phyloP scores from a whole-genome alignment of 1,284 basidiomycete species.

The Vanrija pseudolonga region DNA sequence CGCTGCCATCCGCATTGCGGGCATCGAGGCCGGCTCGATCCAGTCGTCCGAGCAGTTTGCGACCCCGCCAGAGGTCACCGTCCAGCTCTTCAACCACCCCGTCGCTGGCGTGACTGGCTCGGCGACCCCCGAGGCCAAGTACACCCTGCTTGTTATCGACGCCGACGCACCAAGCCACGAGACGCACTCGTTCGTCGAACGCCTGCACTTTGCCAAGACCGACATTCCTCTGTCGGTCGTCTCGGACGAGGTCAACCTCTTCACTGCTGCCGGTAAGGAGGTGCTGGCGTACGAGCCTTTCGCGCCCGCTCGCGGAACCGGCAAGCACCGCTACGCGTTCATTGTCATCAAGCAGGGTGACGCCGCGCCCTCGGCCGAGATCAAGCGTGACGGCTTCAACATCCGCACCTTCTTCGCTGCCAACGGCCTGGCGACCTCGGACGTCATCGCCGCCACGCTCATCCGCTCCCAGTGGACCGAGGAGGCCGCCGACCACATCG shows the following conservation, averaged over 20 bases:
- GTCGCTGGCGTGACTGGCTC: conserved; percentile 55
- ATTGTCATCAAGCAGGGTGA: conserved; percentile 30
- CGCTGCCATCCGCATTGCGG: conserved; percentile 28
- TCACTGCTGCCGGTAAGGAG: conserved; percentile 26
- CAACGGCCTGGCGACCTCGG: conserved; percentile 9
- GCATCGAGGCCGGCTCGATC: conserved; percentile 69
- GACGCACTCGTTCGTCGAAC: conserved; percentile 64
- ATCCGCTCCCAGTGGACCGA: conserved; percentile 34
- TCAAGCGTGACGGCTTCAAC: conserved; percentile 28
- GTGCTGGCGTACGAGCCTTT: conserved; percentile 39
- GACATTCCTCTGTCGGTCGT: conserved; percentile 73
- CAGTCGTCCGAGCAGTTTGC: conserved; percentile 58
- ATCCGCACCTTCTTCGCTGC: conserved; percentile 26
- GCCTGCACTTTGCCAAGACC: conserved; percentile 83
- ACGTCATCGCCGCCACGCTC: conserved; percentile 34
- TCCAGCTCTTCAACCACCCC: conserved; percentile 34
- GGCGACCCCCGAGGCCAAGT: conserved; percentile 59
- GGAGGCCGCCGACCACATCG: conserved; percentile 29
- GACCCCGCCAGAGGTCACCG: conserved; percentile 12
- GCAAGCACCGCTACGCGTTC: conserved; percentile 38
- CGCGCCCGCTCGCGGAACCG: conserved; percentile 34
- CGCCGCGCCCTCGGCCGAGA: conserved; percentile 2
- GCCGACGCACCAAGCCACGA: conserved; percentile 76
- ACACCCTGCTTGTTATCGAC: conserved; percentile 85
- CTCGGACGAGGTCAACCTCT: conserved; percentile 50